These are phyloP conservation scores for Globisporangium sylvaticum DNA, from an alignment of 352 stramenopile species.

Conservation along the genomic window DNA sequence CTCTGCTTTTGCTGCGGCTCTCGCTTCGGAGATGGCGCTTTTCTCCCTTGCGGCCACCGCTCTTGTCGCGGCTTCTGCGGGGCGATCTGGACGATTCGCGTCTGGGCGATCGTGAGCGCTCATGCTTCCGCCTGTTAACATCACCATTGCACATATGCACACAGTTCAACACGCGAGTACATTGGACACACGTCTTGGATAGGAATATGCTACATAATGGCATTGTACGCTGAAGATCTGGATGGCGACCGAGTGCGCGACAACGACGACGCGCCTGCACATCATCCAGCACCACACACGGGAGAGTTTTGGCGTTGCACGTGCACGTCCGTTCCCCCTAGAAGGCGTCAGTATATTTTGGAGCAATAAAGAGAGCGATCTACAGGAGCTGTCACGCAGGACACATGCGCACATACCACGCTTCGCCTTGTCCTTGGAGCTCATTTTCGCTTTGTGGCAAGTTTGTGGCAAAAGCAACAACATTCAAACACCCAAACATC, in stretches of 20 bases:
- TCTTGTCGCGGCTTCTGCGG: background rate
- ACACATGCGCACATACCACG: slow-evolving; percentile 10
- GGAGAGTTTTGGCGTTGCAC: background rate
- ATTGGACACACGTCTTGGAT: background rate
- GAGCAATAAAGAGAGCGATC: background rate
- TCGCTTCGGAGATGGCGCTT: background rate
- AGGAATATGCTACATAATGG: background rate
- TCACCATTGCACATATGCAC: background rate
- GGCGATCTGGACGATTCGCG: slow-evolving; percentile 8
- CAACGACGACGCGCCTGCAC: slow-evolving; percentile 25
- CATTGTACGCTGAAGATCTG: slow-evolving; percentile 11
- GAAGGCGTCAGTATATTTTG: slow-evolving; percentile 9
- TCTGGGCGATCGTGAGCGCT: slow-evolving; percentile 10
- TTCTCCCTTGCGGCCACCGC: background rate
- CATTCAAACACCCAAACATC: background rate
- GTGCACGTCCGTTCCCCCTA: slow-evolving; percentile 10
- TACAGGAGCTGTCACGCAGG: background rate
- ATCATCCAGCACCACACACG: slow-evolving; percentile 17
- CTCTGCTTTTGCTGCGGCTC: slow-evolving; percentile 6
- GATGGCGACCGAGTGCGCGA: slow-evolving; percentile 24
- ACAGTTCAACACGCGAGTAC: background rate
- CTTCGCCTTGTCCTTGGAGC: background rate
- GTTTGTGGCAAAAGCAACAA: background rate
- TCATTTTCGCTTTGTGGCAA: background rate
- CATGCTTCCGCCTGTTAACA: slow-evolving; percentile 19